A percentile compares a stretch with the other conserved stretches of the same genome.
phyloP scores from a whole-genome alignment of 441 rosid species.

The Gossypium lobatum region DNA sequence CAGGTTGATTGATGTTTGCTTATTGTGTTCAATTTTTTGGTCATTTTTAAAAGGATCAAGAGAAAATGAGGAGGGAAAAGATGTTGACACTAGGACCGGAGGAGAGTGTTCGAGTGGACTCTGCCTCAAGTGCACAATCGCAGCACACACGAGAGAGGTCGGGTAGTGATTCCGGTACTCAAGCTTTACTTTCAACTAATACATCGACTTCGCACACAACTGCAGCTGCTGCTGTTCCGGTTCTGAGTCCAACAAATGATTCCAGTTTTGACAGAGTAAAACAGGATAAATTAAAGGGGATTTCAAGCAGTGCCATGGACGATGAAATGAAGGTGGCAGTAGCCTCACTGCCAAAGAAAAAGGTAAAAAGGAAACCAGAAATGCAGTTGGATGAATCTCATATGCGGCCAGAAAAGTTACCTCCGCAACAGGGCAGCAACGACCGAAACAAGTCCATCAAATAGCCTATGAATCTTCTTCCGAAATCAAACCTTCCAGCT shows the following conservation, averaged over 20 bases:
- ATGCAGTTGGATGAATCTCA: conserved; percentile 38
- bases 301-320: conserved; percentile 35
- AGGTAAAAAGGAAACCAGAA: conserved; percentile 64
- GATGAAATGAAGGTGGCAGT: conserved; percentile 44
- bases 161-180: conserved; percentile 21
- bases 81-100: conserved; percentile 22
- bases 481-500: conserved; percentile 29
- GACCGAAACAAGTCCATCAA: conserved; percentile 37
- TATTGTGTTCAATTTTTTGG: not conserved
- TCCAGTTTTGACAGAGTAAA: conserved; percentile 38
- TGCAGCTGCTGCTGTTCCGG: conserved; percentile 25
- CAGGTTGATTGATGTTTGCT: not conserved
- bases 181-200: conserved; percentile 36
- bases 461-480: conserved; percentile 24
- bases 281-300: conserved; percentile 55
- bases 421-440: conserved; percentile 27
- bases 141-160: conserved; percentile 17
- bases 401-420: conserved; percentile 36
- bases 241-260: conserved; percentile 31
- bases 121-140: conserved; percentile 28
- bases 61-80: conserved; percentile 49
- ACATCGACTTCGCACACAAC: conserved; percentile 29
- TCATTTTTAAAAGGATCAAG: conserved; percentile 38
- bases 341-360: conserved; percentile 40
- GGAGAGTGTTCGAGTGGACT: conserved; percentile 37